Percentiles rank a stretch among this genome's conserved stretches.
Conservation (phyloP, 1,284 basidiomycete genomes). For the Tausonia pullulans region DNA sequence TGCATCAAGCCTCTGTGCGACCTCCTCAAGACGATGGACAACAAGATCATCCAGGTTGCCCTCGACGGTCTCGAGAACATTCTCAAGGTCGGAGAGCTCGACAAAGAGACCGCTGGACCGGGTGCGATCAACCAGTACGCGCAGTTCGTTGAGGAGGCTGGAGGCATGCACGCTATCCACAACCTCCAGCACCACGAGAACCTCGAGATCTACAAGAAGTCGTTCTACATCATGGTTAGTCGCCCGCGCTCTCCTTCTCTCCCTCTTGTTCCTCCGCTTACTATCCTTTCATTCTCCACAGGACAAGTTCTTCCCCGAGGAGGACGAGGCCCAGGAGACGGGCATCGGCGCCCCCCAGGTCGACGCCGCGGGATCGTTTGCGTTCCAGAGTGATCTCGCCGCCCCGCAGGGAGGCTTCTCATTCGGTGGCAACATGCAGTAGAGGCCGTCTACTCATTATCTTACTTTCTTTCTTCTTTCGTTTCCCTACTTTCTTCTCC, state of each 20-base stretch:
- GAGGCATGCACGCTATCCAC: slow-evolving; percentile 61
- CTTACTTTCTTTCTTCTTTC: background rate
- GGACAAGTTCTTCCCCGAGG: slow-evolving; percentile 33
- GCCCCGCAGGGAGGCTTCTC: slow-evolving; percentile 91
- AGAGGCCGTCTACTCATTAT: background rate
- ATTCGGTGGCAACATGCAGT: slow-evolving; percentile 43
- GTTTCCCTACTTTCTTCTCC: too few relatives aligned
- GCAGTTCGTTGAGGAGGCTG: slow-evolving; percentile 89
- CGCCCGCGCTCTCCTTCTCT: slow-evolving; percentile 46
- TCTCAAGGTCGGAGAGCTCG: slow-evolving; percentile 93
- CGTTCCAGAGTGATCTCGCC: slow-evolving; percentile 50
- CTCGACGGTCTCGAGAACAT: slow-evolving; percentile 98
- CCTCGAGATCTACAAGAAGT: slow-evolving; percentile 98
- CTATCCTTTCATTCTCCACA: slow-evolving; percentile 11
- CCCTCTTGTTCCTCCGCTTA: background rate
- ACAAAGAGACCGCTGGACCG: slow-evolving; percentile 73
- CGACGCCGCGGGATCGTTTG: slow-evolving; percentile 79
- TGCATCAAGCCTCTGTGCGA: slow-evolving; percentile 99
- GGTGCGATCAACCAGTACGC: slow-evolving; percentile 89
- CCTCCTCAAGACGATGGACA: slow-evolving; percentile 93
- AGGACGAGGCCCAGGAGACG: slow-evolving; percentile 45
- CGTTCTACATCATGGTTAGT: slow-evolving; percentile 99
- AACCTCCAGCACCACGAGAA: slow-evolving; percentile 93
- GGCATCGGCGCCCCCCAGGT: slow-evolving; percentile 69
- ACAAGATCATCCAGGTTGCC: slow-evolving; percentile 98